Evolutionary conservation across 768 basidiomycete species (phyloP), one percentile per base, ranked within the genome.

Genomic region (Mycena pura): DNA sequence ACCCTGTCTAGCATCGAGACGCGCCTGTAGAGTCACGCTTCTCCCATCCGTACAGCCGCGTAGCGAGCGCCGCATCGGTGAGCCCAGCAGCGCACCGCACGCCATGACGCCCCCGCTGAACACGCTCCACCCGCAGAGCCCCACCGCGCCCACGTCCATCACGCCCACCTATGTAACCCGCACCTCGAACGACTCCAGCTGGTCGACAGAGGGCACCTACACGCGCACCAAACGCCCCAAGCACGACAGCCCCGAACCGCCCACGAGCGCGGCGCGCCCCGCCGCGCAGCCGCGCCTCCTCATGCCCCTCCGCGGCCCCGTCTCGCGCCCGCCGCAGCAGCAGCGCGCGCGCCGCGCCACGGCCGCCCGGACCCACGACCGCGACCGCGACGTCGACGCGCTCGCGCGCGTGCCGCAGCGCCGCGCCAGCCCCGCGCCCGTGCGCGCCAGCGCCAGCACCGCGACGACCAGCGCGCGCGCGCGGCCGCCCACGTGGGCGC

Each of bases 201-300:
- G 55, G 54, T 62, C 61, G 34, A 57, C 40, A 5, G 54, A 62
- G 25, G 55, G 61, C 17, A 62, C 61, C 25, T 62, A 62, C 41
- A 57, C 61, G 21, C 55, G 55, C 27, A 51, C 43, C 11, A 47
- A 57, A 31, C 54, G 54, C 10, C 43, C 60, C 0, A 44, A 44
- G 17, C 32, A 57, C 22, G 61, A 53, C 17, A 14, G 31, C 25
- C 22, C 13, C 22, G 49, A 44, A 14, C 3, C 27, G 6, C 19
- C 58, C n/a, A n/a, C n/a, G n/a, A n/a, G n/a, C n/a, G n/a, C n/a
- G n/a, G 21, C 43, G 50, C 6, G 2, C 14, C 11, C 60, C 46
- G 1, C 38, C 36, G 32, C 60, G 53, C 53, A 28, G 28, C 10
- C 44, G 27, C 29, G 15, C 6, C 60, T 48, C 0, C 48, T 44